Evolutionary conservation across 352 stramenopile species (phyloP).

Genomic region (Pythium oligandrum): DNA sequence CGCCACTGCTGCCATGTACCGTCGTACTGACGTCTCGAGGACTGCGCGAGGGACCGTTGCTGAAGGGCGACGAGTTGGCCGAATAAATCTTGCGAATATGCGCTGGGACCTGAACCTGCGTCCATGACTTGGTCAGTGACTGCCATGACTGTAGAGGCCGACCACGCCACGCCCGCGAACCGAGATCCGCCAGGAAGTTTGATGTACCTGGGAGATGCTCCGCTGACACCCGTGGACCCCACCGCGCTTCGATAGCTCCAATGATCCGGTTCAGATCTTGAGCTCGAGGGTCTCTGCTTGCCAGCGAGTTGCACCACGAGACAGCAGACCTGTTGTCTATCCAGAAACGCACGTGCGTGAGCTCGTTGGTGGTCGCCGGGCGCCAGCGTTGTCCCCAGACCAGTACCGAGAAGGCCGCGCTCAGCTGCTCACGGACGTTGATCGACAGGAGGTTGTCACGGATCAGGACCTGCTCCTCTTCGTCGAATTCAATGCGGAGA

Average conservation of each 20-base stretch:
- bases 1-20: slow-evolving; percentile 3
- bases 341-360: slow-evolving; percentile 6
- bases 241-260: background rate
- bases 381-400: no score
- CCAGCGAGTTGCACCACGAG: slow-evolving; percentile 5
- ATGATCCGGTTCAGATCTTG: slow-evolving; percentile 11
- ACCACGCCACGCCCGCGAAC: slow-evolving; percentile 3
- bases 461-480: no score
- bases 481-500: no score
- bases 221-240: background rate
- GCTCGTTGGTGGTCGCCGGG: background rate
- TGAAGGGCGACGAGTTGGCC: slow-evolving; percentile 1
- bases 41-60: slow-evolving; percentile 2
- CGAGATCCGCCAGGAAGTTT: slow-evolving; percentile 7
- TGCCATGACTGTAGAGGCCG: background rate
- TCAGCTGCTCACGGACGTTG: no score
- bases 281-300: background rate
- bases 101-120: background rate
- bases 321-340: slow-evolving; percentile 10
- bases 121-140: background rate
- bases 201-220: slow-evolving; percentile 1
- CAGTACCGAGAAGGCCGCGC: no score
- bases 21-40: background rate
- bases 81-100: slow-evolving; percentile 5
- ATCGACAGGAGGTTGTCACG: no score